phyloP scores from a whole-genome alignment of 2,329 filamentous ascomycete genomes.

The Fusarium tuaranense region DNA sequence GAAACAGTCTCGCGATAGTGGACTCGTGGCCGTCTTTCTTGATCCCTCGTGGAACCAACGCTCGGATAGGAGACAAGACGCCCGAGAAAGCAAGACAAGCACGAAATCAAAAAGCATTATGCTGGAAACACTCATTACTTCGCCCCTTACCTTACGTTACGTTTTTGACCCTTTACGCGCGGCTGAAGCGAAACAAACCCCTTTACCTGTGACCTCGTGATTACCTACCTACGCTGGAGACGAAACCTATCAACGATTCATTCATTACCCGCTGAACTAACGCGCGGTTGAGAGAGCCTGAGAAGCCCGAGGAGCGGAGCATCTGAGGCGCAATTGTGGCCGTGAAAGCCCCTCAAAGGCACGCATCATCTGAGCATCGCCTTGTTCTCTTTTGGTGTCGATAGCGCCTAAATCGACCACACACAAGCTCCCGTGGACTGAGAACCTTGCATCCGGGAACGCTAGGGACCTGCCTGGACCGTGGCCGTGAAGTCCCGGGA shows the following conservation, averaged over 20 bases:
- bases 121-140: constrained; percentile 34
- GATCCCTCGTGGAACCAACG: constrained; percentile 42
- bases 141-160: constrained; percentile 3
- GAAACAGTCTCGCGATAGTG: constrained; percentile 49
- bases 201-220: constrained; percentile 32
- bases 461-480: constrained; percentile 14
- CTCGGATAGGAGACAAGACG: constrained; percentile 38
- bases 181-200: constrained; percentile 22
- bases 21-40: constrained; percentile 41
- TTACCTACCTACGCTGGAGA: constrained; percentile 14
- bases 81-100: constrained; percentile 47
- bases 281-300: constrained; percentile 1
- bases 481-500: constrained; percentile 28
- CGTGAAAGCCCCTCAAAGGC: not conserved
- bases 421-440: not conserved
- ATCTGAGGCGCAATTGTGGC: constrained; percentile 8
- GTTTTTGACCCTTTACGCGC: constrained; percentile 17
- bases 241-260: not conserved
- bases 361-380: constrained; percentile 5
- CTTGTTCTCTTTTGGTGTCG: constrained; percentile 8
- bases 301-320: not conserved
- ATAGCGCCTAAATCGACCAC: constrained; percentile 19
- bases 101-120: constrained; percentile 49
- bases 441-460: constrained; percentile 13
- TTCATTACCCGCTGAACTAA: constrained; percentile 9